Evolutionary conservation across 75 land plant species (phyloP).

Genomic region (Gnetum montanum): DNA sequence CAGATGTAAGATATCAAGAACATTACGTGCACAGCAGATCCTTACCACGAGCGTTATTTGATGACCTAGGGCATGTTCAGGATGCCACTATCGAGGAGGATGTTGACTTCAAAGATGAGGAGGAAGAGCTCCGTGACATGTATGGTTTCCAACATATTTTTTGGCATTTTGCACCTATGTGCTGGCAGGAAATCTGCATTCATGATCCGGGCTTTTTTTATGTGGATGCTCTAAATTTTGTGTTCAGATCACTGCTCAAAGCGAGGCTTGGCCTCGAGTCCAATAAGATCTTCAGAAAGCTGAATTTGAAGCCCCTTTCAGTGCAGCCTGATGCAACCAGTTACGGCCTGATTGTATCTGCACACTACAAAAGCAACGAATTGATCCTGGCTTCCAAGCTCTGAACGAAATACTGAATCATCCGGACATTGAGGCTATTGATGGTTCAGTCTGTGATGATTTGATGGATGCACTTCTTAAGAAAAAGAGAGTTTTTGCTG

Average conservation of each 20-base stretch:
- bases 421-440: conserved; percentile 21
- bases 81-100: no score
- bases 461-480: conserved; percentile 35
- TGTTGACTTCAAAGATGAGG: no score
- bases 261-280: conserved; percentile 33
- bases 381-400: conserved; percentile 33
- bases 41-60: no score
- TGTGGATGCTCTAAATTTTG: conserved; percentile 22
- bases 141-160: no score
- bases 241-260: conserved; percentile 22
- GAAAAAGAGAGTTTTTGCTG: conserved; percentile 23
- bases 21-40: not conserved
- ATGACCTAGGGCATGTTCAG: no score
- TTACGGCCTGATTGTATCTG: conserved; percentile 25
- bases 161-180: no score
- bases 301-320: conserved; percentile 11
- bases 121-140: no score
- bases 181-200: no score
- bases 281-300: conserved; percentile 2
- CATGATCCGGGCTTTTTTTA: no score
- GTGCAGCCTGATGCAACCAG: conserved; percentile 24
- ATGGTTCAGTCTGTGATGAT: conserved; percentile 13
- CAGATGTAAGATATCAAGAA: not conserved
- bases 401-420: conserved; percentile 41
- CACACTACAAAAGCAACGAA: conserved; percentile 32